phyloP scores from a whole-genome alignment of 208 protist genomes.

The Leishmania tropica region DNA sequence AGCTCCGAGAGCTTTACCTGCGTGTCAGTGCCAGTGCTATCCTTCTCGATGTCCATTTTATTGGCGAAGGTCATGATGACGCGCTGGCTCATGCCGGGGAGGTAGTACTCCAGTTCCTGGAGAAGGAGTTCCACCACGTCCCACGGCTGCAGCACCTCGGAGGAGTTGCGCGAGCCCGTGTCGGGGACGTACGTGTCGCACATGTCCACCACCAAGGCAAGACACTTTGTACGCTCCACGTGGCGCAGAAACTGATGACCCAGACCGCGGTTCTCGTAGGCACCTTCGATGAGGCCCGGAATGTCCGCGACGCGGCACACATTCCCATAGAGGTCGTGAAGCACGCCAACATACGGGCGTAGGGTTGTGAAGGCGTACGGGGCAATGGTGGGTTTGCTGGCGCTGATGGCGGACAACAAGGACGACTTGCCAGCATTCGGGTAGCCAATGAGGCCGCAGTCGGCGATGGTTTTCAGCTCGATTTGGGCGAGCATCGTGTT shows the following conservation, averaged over 20 bases:
- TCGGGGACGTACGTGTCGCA: constrained; percentile 62
- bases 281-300: constrained; percentile 92
- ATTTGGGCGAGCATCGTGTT: constrained; percentile 91
- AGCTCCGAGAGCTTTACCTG: constrained; percentile 72
- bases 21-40: constrained; percentile 47
- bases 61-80: constrained; percentile 90
- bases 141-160: constrained; percentile 65
- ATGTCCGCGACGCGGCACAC: constrained; percentile 88
- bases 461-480: constrained; percentile 91
- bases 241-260: constrained; percentile 94
- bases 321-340: constrained; percentile 86
- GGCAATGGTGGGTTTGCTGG: constrained; percentile 82
- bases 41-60: constrained; percentile 89
- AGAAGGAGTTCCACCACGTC: constrained; percentile 82
- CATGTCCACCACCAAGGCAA: constrained; percentile 93
- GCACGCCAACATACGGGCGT: constrained; percentile 86
- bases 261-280: constrained; percentile 87
- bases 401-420: constrained; percentile 87
- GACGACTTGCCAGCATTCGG: constrained; percentile 94
- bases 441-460: constrained; percentile 92
- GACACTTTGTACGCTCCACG: constrained; percentile 86
- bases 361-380: constrained; percentile 93
- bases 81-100: constrained; percentile 60
- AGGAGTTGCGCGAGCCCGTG: constrained; percentile 1
- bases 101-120: constrained; percentile 89